Evolutionary conservation across 139 green algal genomes (phyloP), one percentile per base, ranked within the genome.

Genomic region (Nannochloris sp.): DNA sequence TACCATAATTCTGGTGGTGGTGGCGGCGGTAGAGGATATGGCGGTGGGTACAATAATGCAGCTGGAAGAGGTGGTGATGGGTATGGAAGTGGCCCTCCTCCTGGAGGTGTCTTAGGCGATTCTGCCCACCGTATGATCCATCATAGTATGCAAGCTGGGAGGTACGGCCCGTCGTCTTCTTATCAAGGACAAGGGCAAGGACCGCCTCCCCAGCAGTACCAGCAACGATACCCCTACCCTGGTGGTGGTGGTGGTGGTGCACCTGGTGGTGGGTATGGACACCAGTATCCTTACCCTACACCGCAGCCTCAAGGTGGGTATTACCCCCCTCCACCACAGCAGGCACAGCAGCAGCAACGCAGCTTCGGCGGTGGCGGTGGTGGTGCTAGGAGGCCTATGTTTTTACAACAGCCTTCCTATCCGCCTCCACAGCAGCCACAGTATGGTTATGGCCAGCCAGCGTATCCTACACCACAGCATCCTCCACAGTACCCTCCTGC

Each of bases 61-160:
- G 19, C 7, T 54, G 19, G 19, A 25, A 19, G 30, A 42, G 37
- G 53, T 67, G 15, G 46, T 9, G 31, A 31, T 24, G 56, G 48
- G 37, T 65, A 35, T 37, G 23, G 2, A 27, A 10, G 23, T 9
- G 6, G 19, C 19, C 39, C 39, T n/a, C 64, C 61, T 30, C 68
- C 68, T 0, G 37, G 9, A 4, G 68, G 47, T 19, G 47, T 71
- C 59, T 37, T 76, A 39, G 72, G 60, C 9, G 59, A 64, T 4
- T 61, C 31, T 19, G 76, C 59, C 14, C 54, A 73, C 37, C 76
- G 76, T 58, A 83, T 83, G 76, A 58, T 83, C 32, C 57, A 75
- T 15, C 63, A 75, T 65, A 61, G 34, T 65, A 34, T 83, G 38
- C 33, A 44, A 31, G 10, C 7, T 6, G 29, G 51, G 46, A 29